These are phyloP conservation scores for Naematelia encephala DNA, from an alignment of 768 basidiomycete species.

Conservation along the genomic window DNA sequence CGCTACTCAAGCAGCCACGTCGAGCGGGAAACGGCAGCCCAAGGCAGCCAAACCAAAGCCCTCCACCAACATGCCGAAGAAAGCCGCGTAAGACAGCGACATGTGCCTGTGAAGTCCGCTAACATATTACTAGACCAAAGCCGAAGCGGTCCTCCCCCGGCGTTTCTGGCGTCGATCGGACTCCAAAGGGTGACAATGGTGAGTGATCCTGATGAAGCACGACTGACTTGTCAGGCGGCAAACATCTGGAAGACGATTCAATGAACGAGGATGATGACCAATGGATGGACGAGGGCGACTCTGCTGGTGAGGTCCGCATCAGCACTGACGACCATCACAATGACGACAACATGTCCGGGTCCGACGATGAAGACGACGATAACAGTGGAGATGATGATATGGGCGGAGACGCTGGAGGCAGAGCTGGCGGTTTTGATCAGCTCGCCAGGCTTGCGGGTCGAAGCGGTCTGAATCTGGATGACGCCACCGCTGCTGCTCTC, in stretches of 20 bases:
- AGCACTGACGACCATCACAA: conserved; percentile 29
- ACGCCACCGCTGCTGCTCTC: conserved; percentile 48
- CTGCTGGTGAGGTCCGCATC: conserved; percentile 12
- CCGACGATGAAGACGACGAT: conserved; percentile 57
- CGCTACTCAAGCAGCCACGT: conserved; percentile 12
- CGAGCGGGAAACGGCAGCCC: conserved; percentile 28
- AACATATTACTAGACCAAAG: conserved; percentile 7
- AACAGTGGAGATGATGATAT: conserved; percentile 12
- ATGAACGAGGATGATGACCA: conserved; percentile 38
- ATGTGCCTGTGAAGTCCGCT: background rate
- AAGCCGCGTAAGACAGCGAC: conserved; percentile 8
- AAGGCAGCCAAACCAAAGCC: conserved; percentile 57
- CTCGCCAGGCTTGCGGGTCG: conserved; percentile 30
- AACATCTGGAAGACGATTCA: conserved; percentile 34
- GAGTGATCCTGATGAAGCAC: conserved; percentile 6
- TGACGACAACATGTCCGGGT: conserved; percentile 36
- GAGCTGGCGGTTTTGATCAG: conserved; percentile 46
- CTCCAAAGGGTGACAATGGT: conserved; percentile 42
- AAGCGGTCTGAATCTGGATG: conserved; percentile 35
- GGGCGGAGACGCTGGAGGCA: conserved; percentile 46
- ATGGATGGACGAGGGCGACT: conserved; percentile 32
- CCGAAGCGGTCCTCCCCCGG: conserved; percentile 7
- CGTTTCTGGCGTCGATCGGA: conserved; percentile 19
- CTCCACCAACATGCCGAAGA: conserved; percentile 44
- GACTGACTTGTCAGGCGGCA: conserved; percentile 18